Base-by-base conservation (phyloP, 768 basidiomycete species). In the Gymnopilus dilepis region DNA sequence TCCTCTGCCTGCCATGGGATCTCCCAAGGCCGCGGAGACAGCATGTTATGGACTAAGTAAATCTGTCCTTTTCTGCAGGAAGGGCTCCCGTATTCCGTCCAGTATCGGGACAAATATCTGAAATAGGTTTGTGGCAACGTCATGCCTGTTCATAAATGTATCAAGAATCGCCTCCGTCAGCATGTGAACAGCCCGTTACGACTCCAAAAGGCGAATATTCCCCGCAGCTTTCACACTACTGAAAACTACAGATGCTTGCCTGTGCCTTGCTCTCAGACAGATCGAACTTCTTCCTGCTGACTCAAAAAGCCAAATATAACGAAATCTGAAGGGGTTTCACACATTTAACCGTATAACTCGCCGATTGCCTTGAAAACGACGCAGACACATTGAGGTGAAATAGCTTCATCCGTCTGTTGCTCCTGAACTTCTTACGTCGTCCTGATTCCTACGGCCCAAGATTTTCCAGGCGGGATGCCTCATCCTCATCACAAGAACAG, bases 21-120 rank as follows among this genome's bases (percentile, higher is more conserved):
- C 17, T 45, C 41, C 59, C 59, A 60, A 60, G 51, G 24, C 59
- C 59, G 53, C 52, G 59, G 59, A 60, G 53, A 17, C 51, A 37
- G 13, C 33, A 6, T 34, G 8, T 51, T 15, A 38, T 57, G 48
- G 28, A 41, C 17, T n/a, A 41, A 24, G 34, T 19, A 60, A 54
- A 34, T 55, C 45, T 47, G 22, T 42, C 41, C 42, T 47, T 60
- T 37, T 55, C 26, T 15, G 47, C 15, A 12, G 52, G 43, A 54
- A 60, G 53, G 19, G 26, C 34, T 37, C 9, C 34, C 52, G 37
- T 38, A 38, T 53, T 15, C 52, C 52, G 52, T 38, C 34, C 21
- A 43, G 12, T 37, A 6, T 50, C 21, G 38, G 17, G 17, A 28
- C 13, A 28, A n/a, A 15, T 28, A 28, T 34, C 57, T 45, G 43